Evolutionary conservation across 495 filamentous ascomycete genomes (phyloP).

Genomic region (Cercophora sp.): DNA sequence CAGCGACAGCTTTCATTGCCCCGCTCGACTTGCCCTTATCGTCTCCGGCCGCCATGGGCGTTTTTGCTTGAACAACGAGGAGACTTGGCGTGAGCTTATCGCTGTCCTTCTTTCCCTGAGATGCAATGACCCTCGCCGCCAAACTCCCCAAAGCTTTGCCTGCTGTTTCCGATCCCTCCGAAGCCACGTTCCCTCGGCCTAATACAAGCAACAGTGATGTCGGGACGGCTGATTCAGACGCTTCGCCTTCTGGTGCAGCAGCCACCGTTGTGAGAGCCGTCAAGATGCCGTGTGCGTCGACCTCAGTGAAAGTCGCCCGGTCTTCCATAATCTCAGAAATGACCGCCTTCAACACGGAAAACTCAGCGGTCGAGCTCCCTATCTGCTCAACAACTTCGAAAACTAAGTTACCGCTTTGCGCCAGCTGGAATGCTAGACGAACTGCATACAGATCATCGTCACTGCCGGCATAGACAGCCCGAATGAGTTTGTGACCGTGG

Average conservation of each 20-base stretch:
- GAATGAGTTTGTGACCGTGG: conserved; percentile 47
- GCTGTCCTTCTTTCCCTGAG: conserved; percentile 34
- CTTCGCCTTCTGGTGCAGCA: no score
- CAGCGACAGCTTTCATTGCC: background rate
- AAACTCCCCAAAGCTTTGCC: conserved; percentile 59
- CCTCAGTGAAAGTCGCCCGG: background rate
- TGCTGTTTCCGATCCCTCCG: conserved; percentile 31
- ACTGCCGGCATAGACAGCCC: conserved; percentile 77
- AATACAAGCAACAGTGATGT: conserved; percentile 7
- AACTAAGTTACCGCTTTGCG: conserved; percentile 65
- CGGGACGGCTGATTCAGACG: no score
- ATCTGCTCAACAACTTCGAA: conserved; percentile 51
- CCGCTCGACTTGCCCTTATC: background rate
- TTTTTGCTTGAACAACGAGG: conserved; percentile 64
- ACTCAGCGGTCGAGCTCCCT: background rate
- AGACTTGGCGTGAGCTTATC: conserved; percentile 56
- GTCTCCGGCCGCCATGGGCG: background rate
- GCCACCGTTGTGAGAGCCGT: no score
- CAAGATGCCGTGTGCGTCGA: no score
- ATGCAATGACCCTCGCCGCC: conserved; percentile 55
- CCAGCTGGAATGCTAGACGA: conserved; percentile 72
- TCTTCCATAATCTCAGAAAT: conserved; percentile 1
- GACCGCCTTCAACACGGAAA: conserved; percentile 11
- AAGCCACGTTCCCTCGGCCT: background rate
- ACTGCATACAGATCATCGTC: conserved; percentile 74